phyloP scores from a whole-genome alignment of 2,329 filamentous ascomycete species.

The Chrysosporium keratinophilum region DNA sequence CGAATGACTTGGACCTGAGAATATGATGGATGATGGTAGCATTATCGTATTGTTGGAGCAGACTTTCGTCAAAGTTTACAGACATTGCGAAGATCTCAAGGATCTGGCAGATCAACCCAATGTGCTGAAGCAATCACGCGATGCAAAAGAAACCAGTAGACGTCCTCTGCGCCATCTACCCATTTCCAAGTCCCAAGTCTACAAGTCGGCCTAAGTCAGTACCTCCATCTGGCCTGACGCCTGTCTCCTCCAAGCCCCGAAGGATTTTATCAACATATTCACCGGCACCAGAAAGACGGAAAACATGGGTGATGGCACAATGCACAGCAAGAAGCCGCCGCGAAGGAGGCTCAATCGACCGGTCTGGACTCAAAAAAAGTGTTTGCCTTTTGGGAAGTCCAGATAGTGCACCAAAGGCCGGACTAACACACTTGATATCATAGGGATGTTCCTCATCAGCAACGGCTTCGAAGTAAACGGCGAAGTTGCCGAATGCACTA shows the following conservation, averaged over 20 bases:
- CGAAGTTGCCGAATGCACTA: slow-evolving; percentile 16
- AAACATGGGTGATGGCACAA: slow-evolving; percentile 4
- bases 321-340: slow-evolving; percentile 3
- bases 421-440: slow-evolving; percentile 19
- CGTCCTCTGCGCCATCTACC: neutral
- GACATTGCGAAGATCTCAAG: too few species aligned
- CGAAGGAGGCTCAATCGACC: slow-evolving; percentile 21
- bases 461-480: slow-evolving; percentile 25
- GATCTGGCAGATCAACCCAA: too few species aligned
- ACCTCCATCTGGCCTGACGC: slow-evolving; percentile 1
- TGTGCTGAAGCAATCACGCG: too few species aligned
- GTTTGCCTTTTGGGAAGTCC: slow-evolving; percentile 20
- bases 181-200: neutral
- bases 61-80: slow-evolving; percentile 9
- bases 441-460: slow-evolving; percentile 18
- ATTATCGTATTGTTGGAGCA: slow-evolving; percentile 9
- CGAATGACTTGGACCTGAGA: neutral
- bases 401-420: slow-evolving; percentile 13
- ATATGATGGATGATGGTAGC: slow-evolving; percentile 7
- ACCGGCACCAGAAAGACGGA: slow-evolving; percentile 1
- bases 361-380: slow-evolving; percentile 21
- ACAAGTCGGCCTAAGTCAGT: slow-evolving; percentile 1
- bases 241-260: neutral
- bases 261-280: too few species aligned
- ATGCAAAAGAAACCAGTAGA: neutral